Evolutionary conservation across 1,284 basidiomycete genomes (phyloP).

Genomic region (Pseudozyma flocculosa): DNA sequence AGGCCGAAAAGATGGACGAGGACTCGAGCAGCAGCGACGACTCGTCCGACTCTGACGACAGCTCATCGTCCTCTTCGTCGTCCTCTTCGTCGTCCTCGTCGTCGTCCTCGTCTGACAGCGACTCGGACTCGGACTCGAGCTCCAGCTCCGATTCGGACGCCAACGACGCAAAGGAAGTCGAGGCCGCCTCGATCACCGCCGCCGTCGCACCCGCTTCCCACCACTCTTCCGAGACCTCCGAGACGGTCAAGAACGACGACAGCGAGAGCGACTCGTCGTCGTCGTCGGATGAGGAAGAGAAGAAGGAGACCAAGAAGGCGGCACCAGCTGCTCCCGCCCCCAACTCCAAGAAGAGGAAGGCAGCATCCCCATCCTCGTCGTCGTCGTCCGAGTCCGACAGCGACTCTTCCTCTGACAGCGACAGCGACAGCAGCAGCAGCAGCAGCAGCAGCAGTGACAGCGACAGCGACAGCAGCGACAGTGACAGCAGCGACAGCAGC

Average conservation of each 20-base stretch:
- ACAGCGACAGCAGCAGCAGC: constrained; percentile 9
- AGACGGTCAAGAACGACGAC: constrained; percentile 15
- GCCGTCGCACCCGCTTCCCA: no score
- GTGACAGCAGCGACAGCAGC: no score
- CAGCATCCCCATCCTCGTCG: constrained; percentile 6
- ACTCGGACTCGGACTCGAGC: constrained; percentile 14
- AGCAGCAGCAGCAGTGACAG: constrained; percentile 14
- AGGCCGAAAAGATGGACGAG: background rate
- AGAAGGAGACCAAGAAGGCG: no score
- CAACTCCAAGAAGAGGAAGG: constrained; percentile 18
- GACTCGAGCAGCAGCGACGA: background rate
- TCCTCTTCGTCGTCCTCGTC: no score
- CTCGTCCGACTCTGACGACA: background rate
- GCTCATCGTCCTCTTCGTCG: background rate
- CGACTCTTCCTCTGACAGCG: constrained; percentile 14
- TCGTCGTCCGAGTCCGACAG: constrained; percentile 10
- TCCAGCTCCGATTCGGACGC: background rate
- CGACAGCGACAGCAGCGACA: constrained; percentile 9
- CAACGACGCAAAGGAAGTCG: background rate
- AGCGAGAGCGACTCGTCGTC: constrained; percentile 1
- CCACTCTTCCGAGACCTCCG: no score
- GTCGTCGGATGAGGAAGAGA: no score
- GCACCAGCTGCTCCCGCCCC: background rate
- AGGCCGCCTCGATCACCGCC: no score
- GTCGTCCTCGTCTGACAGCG: no score